A percentile compares a stretch with the other conserved stretches of the same genome.
phyloP scores from a whole-genome alignment of 78 protist species.

The slime mould (Dictyostelium discoideum) region DNA sequence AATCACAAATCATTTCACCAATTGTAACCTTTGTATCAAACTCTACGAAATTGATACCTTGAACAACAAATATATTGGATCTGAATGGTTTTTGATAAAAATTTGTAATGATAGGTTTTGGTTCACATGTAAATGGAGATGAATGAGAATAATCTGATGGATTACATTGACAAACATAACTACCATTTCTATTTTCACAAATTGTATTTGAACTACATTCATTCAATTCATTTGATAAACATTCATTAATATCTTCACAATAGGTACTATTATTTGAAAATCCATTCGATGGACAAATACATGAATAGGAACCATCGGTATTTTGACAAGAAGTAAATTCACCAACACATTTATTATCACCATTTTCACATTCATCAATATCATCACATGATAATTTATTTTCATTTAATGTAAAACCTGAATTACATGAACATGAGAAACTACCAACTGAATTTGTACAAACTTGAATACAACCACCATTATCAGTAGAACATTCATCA shows the following conservation, averaged over 20 bases:
- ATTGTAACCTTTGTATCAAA: not conserved
- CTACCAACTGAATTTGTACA: not conserved
- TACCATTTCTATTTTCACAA: not conserved
- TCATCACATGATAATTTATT: not conserved
- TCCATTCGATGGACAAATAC: not conserved
- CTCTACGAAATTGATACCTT: not conserved
- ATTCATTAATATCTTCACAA: constrained; percentile 5
- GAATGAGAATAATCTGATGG: not conserved
- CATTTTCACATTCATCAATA: constrained; percentile 9
- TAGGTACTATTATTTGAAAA: not conserved
- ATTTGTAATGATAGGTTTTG: not conserved
- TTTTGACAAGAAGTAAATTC: not conserved
- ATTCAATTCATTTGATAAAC: not conserved
- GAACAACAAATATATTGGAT: not conserved
- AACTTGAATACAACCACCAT: not conserved
- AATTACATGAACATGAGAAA: not conserved
- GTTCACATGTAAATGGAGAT: not conserved
- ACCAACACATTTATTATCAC: not conserved
- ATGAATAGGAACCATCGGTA: not conserved
- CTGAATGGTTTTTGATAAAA: constrained; percentile 16
- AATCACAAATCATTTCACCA: not conserved
- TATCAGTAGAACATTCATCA: not conserved
- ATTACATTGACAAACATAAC: not conserved
- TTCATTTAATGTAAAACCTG: not conserved
- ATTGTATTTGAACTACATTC: not conserved